phyloP scores from a whole-genome alignment of 1,284 basidiomycete genomes.

The Heliocybe sulcata region DNA sequence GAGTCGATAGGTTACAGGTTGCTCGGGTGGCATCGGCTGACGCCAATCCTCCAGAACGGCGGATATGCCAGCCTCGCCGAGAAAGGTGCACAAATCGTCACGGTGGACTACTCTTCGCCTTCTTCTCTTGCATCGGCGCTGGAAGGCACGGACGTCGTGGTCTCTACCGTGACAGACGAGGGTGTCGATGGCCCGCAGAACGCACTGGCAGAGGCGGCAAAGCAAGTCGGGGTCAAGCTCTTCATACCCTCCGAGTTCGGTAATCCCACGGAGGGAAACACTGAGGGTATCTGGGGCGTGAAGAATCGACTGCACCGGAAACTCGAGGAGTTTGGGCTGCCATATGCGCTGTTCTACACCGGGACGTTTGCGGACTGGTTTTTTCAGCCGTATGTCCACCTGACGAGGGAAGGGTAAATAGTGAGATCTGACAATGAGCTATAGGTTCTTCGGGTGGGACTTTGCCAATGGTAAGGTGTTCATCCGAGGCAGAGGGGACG shows the following conservation, averaged over 20 bases:
- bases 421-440: slow-evolving; percentile 5
- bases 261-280: slow-evolving; percentile 6
- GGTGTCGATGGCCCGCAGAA: slow-evolving; percentile 11
- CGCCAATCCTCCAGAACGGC: neutral
- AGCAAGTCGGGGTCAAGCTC: slow-evolving; percentile 20
- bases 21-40: too few species aligned
- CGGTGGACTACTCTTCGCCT: slow-evolving; percentile 10
- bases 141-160: slow-evolving; percentile 15
- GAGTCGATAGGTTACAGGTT: neutral
- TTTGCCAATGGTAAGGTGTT: slow-evolving; percentile 22
- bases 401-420: slow-evolving; percentile 10
- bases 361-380: slow-evolving; percentile 15
- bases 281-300: slow-evolving; percentile 5
- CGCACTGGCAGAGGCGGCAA: slow-evolving; percentile 17
- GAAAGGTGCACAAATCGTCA: slow-evolving; percentile 8
- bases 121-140: slow-evolving; percentile 10
- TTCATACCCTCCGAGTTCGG: slow-evolving; percentile 24
- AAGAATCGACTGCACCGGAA: slow-evolving; percentile 8
- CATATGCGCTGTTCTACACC: slow-evolving; percentile 20
- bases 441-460: slow-evolving; percentile 14
- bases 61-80: neutral
- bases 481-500: slow-evolving; percentile 24
- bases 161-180: slow-evolving; percentile 13
- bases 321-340: slow-evolving; percentile 10
- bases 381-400: slow-evolving; percentile 6